Conservation (phyloP, 2,329 filamentous ascomycete genomes). For the Trichoderma atrobrunneum region DNA sequence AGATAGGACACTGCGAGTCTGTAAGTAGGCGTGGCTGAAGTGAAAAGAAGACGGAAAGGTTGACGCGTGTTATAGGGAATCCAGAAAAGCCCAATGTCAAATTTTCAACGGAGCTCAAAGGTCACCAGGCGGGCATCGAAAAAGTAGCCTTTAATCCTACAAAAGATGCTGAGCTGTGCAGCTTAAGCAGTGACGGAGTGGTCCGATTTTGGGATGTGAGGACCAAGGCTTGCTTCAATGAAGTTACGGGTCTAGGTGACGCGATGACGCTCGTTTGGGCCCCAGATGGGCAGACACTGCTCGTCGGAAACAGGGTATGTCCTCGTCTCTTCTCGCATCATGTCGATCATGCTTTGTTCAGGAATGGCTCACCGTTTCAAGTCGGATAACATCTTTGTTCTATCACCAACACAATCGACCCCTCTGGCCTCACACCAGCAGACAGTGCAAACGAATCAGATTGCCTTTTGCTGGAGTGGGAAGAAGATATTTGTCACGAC, state of each 20-base stretch:
- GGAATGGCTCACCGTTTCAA: constrained; percentile 29
- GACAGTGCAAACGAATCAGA: constrained; percentile 65
- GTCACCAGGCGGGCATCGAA: constrained; percentile 64
- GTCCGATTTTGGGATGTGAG: constrained; percentile 80
- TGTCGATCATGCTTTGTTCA: not conserved
- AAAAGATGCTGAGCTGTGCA: constrained; percentile 74
- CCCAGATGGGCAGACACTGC: constrained; percentile 65
- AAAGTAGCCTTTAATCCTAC: constrained; percentile 75
- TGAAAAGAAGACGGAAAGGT: not conserved
- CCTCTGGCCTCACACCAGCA: constrained; percentile 60
- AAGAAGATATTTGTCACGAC: constrained; percentile 69
- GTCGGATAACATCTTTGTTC: constrained; percentile 60
- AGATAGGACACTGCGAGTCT: constrained; percentile 70
- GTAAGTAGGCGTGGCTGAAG: constrained; percentile 41
- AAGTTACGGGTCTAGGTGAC: constrained; percentile 63
- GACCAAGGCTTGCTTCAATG: constrained; percentile 66
- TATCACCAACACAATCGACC: constrained; percentile 58
- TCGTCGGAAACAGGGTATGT: constrained; percentile 70
- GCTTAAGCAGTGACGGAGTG: constrained; percentile 69
- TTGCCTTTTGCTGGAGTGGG: constrained; percentile 71
- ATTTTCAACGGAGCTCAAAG: constrained; percentile 72
- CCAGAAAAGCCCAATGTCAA: constrained; percentile 71
- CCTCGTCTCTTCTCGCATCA: not conserved
- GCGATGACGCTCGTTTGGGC: constrained; percentile 72
- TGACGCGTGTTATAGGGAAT: constrained; percentile 53